Evolutionary conservation across 225 moss, liverwort and hornwort species (phyloP), one percentile per base, ranked within the genome.

Genomic region (Neckera pumila): DNA sequence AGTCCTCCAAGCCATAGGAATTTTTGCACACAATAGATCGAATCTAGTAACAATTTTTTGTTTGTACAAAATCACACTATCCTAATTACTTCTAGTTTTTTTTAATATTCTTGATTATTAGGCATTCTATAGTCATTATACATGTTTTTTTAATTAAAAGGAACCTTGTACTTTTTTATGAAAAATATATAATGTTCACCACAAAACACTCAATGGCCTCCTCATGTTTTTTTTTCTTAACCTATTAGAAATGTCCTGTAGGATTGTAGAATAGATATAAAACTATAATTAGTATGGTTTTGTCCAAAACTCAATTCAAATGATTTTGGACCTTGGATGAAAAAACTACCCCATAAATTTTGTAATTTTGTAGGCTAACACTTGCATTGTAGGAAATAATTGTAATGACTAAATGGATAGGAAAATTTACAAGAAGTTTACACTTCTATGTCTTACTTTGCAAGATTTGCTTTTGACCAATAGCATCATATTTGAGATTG

Each of bases 171-270:
- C 19, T 34, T 18, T 34, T 34, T 61, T 19, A 10, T 18, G 36
- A 34, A 17, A 65, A 11, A 7, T 2, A 36, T 20, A 20, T 66
- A 4, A 21, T 11, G 11, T 20, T n/a, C 12, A 6, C 8, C 3
- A 67, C 12, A 67, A n/a, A 66, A 21, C 12, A 7, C 20, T 67
- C 12, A 0, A n/a, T n/a, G 11, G 1, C 21, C 11, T n/a, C 11
- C 12, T n/a, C 6, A 6, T 0, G 1, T n/a, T n/a, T 11, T 67
- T 12, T 67, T 67, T 1, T 11, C n/a, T 12, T 21, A n/a, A n/a
- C 12, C 4, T 67, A 21, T 6, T n/a, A n/a, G 7, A 6, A 67
- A 6, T n/a, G 12, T 36, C 66, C 0, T n/a, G 2, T 1, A 0
- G 19, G 34, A 65, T 36, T 36, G 11, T 66, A 36, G 65, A 66